phyloP scores from a whole-genome alignment of 1,284 basidiomycete genomes.

The Trichosporon asahii region DNA sequence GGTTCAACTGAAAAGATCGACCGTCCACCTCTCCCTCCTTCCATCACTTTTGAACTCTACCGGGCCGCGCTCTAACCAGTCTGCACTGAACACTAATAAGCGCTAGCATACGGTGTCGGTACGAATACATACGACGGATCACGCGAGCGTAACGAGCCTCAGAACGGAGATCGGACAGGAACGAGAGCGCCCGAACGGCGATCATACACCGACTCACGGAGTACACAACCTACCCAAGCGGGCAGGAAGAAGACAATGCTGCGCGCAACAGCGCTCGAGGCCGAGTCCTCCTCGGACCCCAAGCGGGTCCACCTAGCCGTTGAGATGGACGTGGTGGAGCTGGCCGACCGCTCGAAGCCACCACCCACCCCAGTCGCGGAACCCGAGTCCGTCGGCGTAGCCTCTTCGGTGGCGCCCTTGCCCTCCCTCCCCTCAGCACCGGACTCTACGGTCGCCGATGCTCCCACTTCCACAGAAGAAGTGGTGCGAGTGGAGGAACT shows the following conservation, averaged over 20 bases:
- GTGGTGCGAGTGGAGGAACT: constrained; percentile 13
- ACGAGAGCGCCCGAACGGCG: too few species aligned
- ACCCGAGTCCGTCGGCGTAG: background rate
- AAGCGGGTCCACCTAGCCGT: background rate
- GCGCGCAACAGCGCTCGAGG: background rate
- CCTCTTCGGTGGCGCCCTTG: background rate
- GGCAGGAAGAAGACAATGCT: background rate
- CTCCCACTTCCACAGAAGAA: background rate
- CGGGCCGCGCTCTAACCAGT: too few species aligned
- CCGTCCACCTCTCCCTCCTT: too few species aligned
- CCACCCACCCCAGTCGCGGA: background rate
- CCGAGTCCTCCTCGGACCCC: background rate
- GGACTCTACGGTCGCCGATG: background rate
- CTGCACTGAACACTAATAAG: too few species aligned
- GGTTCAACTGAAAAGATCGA: too few species aligned
- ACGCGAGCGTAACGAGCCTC: too few species aligned
- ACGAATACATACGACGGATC: too few species aligned
- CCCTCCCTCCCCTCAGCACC: background rate
- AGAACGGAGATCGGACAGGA: background rate
- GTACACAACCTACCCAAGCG: too few species aligned
- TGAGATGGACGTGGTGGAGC: background rate
- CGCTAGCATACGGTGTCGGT: too few species aligned
- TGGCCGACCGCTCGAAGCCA: background rate
- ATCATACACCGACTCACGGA: too few species aligned
- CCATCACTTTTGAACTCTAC: too few species aligned